These are phyloP conservation scores for Plectosphaerella cucumerina DNA, from an alignment of 2,329 filamentous ascomycete genomes.

Conservation along the genomic window DNA sequence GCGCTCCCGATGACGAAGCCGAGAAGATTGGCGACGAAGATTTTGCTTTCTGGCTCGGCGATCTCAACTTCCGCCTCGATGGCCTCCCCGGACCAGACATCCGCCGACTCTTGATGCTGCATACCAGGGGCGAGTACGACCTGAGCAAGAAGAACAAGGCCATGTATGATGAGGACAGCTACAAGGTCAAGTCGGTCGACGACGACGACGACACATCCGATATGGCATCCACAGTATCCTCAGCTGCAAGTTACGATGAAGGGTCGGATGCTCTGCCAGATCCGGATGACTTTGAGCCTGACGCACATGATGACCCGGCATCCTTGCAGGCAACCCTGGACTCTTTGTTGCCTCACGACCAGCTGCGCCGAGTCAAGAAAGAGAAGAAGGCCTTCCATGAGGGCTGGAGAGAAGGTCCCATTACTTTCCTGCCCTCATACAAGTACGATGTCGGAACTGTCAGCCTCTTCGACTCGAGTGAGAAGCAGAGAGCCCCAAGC, in stretches of 20 bases:
- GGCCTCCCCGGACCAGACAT: slow-evolving; percentile 89
- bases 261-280: slow-evolving; percentile 47
- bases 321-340: slow-evolving; percentile 85
- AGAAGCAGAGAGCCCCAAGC: slow-evolving; percentile 87
- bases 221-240: slow-evolving; percentile 14
- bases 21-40: slow-evolving; percentile 84
- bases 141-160: slow-evolving; percentile 37
- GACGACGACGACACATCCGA: slow-evolving; percentile 39
- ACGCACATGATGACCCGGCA: slow-evolving; percentile 71
- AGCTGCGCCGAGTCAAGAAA: slow-evolving; percentile 71
- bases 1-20: slow-evolving; percentile 60
- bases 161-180: slow-evolving; percentile 37
- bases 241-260: slow-evolving; percentile 30
- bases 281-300: slow-evolving; percentile 62
- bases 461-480: slow-evolving; percentile 88
- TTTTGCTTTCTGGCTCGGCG: slow-evolving; percentile 93
- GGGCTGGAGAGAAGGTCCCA: slow-evolving; percentile 85
- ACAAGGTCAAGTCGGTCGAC: slow-evolving; percentile 26
- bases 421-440: slow-evolving; percentile 89
- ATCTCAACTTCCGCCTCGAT: slow-evolving; percentile 90
- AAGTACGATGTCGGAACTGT: slow-evolving; percentile 97
- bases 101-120: slow-evolving; percentile 74
- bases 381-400: slow-evolving; percentile 80
- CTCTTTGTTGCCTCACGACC: slow-evolving; percentile 85
- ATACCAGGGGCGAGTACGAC: slow-evolving; percentile 75